phyloP scores from a whole-genome alignment of 441 rosid species.

The Pelargonium fulgidum region DNA sequence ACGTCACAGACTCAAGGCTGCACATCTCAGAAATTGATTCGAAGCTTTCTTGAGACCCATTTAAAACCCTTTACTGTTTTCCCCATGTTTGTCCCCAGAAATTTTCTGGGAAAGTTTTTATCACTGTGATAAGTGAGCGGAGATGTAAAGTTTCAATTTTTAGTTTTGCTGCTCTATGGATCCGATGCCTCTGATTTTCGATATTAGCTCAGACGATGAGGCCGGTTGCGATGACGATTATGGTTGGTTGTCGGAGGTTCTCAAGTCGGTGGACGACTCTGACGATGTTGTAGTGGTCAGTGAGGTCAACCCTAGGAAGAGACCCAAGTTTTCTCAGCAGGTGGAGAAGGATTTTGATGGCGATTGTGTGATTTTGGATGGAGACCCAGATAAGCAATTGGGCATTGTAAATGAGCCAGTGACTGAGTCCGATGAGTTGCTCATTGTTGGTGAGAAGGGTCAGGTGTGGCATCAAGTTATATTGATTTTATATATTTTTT shows the following conservation, averaged over 20 bases:
- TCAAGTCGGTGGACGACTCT: slow-evolving; percentile 25
- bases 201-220: slow-evolving; percentile 76
- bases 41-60: not conserved
- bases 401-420: slow-evolving; percentile 21
- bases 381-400: slow-evolving; percentile 55
- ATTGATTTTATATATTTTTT: not conserved
- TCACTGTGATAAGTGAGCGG: not conserved
- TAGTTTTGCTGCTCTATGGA: slow-evolving; percentile 22
- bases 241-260: slow-evolving; percentile 35
- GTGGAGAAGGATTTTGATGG: slow-evolving; percentile 21
- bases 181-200: slow-evolving; percentile 32
- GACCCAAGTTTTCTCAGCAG: slow-evolving; percentile 26
- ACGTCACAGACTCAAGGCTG: no score
- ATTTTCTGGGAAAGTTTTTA: not conserved
- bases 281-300: slow-evolving; percentile 53
- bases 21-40: not conserved
- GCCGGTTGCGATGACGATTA: slow-evolving; percentile 29
- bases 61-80: no score
- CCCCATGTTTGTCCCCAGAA: not conserved
- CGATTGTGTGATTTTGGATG: slow-evolving; percentile 59
- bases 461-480: slow-evolving; percentile 34
- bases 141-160: not conserved
- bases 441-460: slow-evolving; percentile 68
- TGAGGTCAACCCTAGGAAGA: slow-evolving; percentile 37
- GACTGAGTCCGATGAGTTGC: slow-evolving; percentile 45